These are phyloP conservation scores for Mucor indicus DNA, from an alignment of 371 early-diverging fungal genomes.

Conservation along the genomic window DNA sequence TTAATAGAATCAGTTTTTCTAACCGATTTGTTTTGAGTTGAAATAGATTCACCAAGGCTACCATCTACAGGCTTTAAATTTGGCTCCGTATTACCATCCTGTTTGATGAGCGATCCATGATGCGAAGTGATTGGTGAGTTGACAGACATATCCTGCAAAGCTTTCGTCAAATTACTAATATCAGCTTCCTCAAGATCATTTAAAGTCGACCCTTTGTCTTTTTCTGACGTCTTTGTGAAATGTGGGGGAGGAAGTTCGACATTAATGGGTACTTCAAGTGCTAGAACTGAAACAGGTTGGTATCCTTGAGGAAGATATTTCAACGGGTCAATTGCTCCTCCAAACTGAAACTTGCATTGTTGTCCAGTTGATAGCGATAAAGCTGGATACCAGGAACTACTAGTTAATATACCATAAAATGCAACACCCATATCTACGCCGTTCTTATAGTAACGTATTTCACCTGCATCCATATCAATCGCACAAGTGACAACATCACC, in stretches of 20 bases:
- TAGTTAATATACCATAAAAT: conserved; percentile 44
- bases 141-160: background rate
- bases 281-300: conserved; percentile 18
- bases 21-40: background rate
- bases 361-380: conserved; percentile 42
- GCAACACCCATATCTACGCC: conserved; percentile 68
- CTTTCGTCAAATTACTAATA: conserved; percentile 5
- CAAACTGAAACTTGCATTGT: conserved; percentile 38
- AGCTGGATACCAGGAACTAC: conserved; percentile 59
- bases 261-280: conserved; percentile 1
- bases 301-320: conserved; percentile 32
- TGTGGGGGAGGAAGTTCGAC: conserved; percentile 24
- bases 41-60: too few relatives aligned
- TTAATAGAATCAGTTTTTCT: conserved; percentile 1
- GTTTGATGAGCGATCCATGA: too few relatives aligned
- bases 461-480: conserved; percentile 58
- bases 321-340: conserved; percentile 33
- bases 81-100: conserved; percentile 19
- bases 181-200: conserved; percentile 19
- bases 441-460: conserved; percentile 60
- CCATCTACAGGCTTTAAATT: conserved; percentile 21
- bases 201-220: background rate
- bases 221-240: background rate
- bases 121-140: background rate
- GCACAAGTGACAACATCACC: conserved; percentile 62